Evolutionary conservation across 1,284 basidiomycete genomes (phyloP), one percentile per base, ranked within the genome.

Genomic region (Microbotryomycetes sp.): DNA sequence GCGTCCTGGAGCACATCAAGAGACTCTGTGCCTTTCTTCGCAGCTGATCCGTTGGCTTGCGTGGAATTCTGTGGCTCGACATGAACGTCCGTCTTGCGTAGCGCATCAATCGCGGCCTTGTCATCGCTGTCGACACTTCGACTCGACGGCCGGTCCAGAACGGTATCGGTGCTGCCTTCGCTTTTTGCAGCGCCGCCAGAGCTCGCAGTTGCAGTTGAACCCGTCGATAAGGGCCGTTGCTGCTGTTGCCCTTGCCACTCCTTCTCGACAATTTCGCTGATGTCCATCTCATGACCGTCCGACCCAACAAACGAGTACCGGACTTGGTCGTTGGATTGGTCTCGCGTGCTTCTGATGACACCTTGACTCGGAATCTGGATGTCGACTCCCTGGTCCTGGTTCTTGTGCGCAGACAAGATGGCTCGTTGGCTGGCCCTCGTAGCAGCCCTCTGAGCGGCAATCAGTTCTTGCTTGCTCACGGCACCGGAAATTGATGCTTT

Each of bases 281-380:
- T 91, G 74, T 97, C 93, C 69, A 85, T 87, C 3, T 86, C 87
- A 75, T 89, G 88, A 11, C 91, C 90, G 64, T 88, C 88, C 1
- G 83, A 81, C 64, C 90, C 86, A 47, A 96, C 85, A 72, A 91
- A 96, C 28, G 91, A 94, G 73, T 97, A 97, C 1, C 91, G 84
- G 78, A 91, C 86, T 56, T 80, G 80, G 69, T 88, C 85, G 6
- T 63, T 62, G 26, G 48, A 59, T 23, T 68, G 67, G 60, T 84
- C 83, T 18, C 88, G 81, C 2, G 87, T 84, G 70, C 88, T 91
- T 26, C 92, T 86, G n/a, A 97, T 81, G 69, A 88, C 83, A 0
- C 83, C 87, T 67, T 88, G 86, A 16, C 89, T 87, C 7, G 88
- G 86, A 6, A 96, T 78, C 4, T 89, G 76, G 16, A 97, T 83